Base-by-base conservation (phyloP, 1,139 yeast genomes). In the Diutina pseudorugosa region DNA sequence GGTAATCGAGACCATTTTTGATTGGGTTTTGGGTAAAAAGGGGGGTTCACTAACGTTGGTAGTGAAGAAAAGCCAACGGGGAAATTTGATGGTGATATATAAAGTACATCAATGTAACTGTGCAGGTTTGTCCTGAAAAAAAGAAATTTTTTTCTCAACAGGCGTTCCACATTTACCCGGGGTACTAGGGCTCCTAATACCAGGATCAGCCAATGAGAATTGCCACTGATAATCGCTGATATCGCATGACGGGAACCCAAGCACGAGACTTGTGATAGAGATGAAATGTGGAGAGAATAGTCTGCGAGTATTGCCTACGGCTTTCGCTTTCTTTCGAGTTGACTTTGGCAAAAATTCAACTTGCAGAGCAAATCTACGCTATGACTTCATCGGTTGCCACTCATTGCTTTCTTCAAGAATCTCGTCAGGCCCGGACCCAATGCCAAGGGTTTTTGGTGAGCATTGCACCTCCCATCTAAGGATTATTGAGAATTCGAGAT, bases 1-100 rank as follows among this genome's bases (percentile, higher is more conserved):
- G 58, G 80, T 72, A 57, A 78, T 67, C 52, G 76, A 67, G 60
- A 74, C 71, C 50, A 47, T 47, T 30, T 47, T 25, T 16, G n/a
- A 12, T 27, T 19, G 16, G 12, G 11, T 14, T 27, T 16, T 47
- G n/a, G 25, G 19, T 25, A 14, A n/a, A 19, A 41, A 41, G 25
- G 36, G 36, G 36, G 36, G 45, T 18, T 42, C 45, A 42, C 45
- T 42, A 42, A 42, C 45, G 16, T 41, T 30, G 14, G 45, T 42
- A 42, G 45, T 42, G 23, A 19, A 42, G 45, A 42, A n/a, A n/a
- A n/a, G 12, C 5, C 30, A 30, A 14, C 16, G 18, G 30, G 30
- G 16, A n/a, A 16, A 4, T 19, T 1, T 33, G 36, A 8, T n/a
- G n/a, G 23, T 23, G 14, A 27, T 45, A 44, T 44, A 45, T 45